Evolutionary conservation across 23 red algal species (phyloP), one percentile per base, ranked within the genome.

Genomic region (Gracilariopsis chorda): DNA sequence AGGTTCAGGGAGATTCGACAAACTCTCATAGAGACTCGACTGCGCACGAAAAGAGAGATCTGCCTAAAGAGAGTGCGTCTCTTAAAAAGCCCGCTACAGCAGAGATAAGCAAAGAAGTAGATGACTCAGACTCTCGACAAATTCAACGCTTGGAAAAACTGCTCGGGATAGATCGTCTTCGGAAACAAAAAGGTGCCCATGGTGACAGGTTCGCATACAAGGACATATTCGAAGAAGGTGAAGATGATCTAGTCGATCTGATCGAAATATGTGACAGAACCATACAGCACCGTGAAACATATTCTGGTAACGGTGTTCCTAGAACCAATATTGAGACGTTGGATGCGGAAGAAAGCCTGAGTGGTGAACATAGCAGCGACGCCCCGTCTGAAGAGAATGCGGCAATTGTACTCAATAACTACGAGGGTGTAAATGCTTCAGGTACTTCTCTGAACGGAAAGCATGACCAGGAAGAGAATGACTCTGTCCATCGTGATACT

Each of bases 201-300:
- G 83, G 83, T 29, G 55, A 56, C 21, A n/a, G 32, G 16, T 88
- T 88, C 56, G 49, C 21, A 44, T 88, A 88, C 51, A 32, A 25
- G 0, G 83, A 58, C 36, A 49, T 75, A 0, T 88, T 88, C 75
- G 83, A 75, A 9, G 83, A 88, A 6, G 80, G 61, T 39, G 83
- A 88, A 41, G 80, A 84, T 67, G 83, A 73, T 33, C 12, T 88
- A 10, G 83, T 76, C 27, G 83, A 46, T 40, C 45, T 88, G 25
- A 47, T 88, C 39, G 63, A 88, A 42, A 42, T 76, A 34, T 88
- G 83, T 46, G 83, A 88, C 58, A 75, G 35, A 12, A 47, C 67
- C 28, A 36, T 73, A 2, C n/a, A 73, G 13, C 67, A 12, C 2
- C 36, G 20, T 27, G 28, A 37, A 12, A 2, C 12, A 7, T 7